Conservation (phyloP, 768 basidiomycete species). For the Crassisporium funariophilum region DNA sequence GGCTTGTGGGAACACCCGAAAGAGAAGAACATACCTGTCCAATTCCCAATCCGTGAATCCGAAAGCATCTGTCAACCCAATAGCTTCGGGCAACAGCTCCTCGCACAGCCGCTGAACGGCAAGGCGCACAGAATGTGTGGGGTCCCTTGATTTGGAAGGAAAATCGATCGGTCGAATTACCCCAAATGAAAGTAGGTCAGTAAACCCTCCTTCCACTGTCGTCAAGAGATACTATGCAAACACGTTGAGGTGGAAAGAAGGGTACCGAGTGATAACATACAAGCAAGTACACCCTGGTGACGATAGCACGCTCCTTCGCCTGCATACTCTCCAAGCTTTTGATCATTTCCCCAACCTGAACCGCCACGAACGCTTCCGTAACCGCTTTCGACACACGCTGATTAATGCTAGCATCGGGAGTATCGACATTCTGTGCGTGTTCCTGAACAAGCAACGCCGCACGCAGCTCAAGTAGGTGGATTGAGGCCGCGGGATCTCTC, state of each 20-base stretch:
- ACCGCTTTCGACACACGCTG: constrained; percentile 64
- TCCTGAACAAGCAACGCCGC: constrained; percentile 62
- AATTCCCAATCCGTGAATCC: constrained; percentile 77
- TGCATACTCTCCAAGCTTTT: constrained; percentile 25
- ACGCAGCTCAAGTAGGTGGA: constrained; percentile 62
- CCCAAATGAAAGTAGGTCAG: constrained; percentile 60
- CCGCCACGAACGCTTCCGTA: constrained; percentile 69
- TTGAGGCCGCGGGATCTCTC: constrained; percentile 39
- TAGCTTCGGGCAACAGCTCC: constrained; percentile 60
- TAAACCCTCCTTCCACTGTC: constrained; percentile 53
- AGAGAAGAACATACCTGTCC: constrained; percentile 47
- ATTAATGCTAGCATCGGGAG: constrained; percentile 56
- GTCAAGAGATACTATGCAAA: constrained; percentile 58
- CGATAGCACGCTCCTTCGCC: constrained; percentile 29
- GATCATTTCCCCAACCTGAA: constrained; percentile 53
- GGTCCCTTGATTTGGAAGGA: constrained; percentile 32
- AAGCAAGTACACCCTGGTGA: constrained; percentile 43
- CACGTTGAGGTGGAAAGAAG: not conserved
- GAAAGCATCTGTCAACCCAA: constrained; percentile 74
- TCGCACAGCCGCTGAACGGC: constrained; percentile 51
- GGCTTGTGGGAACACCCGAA: not conserved
- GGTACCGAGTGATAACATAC: constrained; percentile 31
- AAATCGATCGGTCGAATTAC: constrained; percentile 33
- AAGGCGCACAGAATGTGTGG: constrained; percentile 49
- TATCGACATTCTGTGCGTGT: constrained; percentile 34